Evolutionary conservation across 2,329 filamentous ascomycete species (phyloP).

Genomic region (Colletotrichum sp.): DNA sequence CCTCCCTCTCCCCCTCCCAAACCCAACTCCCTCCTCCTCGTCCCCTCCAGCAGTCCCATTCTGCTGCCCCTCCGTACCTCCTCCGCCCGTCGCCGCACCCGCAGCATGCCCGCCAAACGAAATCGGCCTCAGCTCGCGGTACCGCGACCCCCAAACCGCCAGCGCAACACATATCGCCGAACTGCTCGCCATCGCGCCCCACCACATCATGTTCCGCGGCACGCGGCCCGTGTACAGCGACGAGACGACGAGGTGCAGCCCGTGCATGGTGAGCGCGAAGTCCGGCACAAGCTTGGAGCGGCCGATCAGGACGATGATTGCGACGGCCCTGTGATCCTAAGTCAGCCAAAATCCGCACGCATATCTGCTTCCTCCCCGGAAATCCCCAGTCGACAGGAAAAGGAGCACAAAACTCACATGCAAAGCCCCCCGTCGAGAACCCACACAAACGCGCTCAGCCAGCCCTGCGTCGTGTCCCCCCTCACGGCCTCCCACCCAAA

Average conservation of each 20-base stretch:
- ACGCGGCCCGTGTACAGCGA: constrained; percentile 79
- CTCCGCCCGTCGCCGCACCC: constrained; percentile 25
- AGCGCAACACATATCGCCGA: constrained; percentile 57
- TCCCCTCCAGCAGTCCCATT: background rate
- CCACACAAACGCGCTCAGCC: constrained; percentile 64
- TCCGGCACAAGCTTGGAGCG: constrained; percentile 95
- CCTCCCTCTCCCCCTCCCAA: constrained; percentile 54
- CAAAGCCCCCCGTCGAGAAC: constrained; percentile 59
- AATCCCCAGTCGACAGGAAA: background rate
- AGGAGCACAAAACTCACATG: constrained; percentile 44
- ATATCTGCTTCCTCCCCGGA: background rate
- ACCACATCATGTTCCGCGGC: constrained; percentile 86
- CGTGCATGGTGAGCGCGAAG: constrained; percentile 88
- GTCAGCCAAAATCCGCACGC: background rate
- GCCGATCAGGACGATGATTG: constrained; percentile 81
- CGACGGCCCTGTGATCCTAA: constrained; percentile 68
- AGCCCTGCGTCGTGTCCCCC: constrained; percentile 67
- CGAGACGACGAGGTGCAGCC: constrained; percentile 79
- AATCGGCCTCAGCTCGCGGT: constrained; percentile 87
- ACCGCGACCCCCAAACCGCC: constrained; percentile 90
- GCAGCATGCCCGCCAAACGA: constrained; percentile 73
- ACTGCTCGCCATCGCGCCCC: constrained; percentile 64
- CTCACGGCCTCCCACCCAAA: constrained; percentile 64
- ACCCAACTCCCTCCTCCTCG: constrained; percentile 55
- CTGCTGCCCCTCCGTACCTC: constrained; percentile 23